Conservation (phyloP, 129 eudicot species). For the Scalesia atractyloides region DNA sequence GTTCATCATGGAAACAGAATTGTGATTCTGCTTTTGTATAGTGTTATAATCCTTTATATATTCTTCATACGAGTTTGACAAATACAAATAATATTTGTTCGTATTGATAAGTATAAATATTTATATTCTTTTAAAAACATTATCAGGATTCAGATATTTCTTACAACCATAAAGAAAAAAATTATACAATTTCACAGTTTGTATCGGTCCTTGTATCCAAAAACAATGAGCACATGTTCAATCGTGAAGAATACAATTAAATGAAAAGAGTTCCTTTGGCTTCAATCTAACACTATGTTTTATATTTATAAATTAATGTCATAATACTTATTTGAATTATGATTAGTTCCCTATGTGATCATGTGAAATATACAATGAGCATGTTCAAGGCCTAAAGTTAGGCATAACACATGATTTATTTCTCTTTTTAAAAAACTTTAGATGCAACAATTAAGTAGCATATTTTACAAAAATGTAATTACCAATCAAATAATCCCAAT, state of each 20-base stretch:
- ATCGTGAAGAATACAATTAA: constrained; percentile 14
- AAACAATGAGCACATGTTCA: constrained; percentile 24
- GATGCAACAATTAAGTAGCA: neutral
- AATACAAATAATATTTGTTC: neutral
- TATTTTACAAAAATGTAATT: neutral
- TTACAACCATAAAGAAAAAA: neutral
- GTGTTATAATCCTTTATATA: too few relatives aligned
- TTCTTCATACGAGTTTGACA: neutral
- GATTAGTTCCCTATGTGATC: constrained; percentile 24
- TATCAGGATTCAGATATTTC: neutral
- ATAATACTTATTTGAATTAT: neutral
- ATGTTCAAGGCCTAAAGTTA: constrained; percentile 39
- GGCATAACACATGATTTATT: constrained; percentile 27
- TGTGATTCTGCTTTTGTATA: too few relatives aligned
- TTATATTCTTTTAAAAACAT: neutral
- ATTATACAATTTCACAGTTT: neutral
- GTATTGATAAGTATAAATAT: neutral
- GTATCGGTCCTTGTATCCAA: constrained; percentile 9
- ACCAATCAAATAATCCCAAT: neutral
- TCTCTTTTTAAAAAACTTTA: neutral
- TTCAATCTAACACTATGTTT: constrained; percentile 30
- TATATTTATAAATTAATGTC: constrained; percentile 4
- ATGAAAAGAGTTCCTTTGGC: constrained; percentile 29
- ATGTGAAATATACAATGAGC: constrained; percentile 32
- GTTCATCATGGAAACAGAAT: too few relatives aligned